phyloP scores from a whole-genome alignment of 116 monocot genomes.

The Thalassia testudinum region DNA sequence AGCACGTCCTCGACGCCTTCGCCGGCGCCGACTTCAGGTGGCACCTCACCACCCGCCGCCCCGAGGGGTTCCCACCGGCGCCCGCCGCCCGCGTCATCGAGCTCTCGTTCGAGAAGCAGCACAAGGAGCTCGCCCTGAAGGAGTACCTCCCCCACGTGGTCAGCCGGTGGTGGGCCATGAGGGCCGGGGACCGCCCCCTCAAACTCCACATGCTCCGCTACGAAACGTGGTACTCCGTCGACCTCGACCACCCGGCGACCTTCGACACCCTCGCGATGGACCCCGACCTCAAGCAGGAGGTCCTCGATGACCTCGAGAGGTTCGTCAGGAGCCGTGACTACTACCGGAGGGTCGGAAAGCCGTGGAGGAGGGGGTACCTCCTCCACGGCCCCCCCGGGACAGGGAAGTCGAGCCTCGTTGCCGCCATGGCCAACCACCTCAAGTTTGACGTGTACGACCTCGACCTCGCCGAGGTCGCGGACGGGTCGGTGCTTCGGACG shows the following conservation, averaged over 20 bases:
- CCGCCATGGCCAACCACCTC: constrained; percentile 80
- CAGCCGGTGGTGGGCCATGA: background rate
- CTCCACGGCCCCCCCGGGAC: constrained; percentile 68
- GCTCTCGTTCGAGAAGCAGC: constrained; percentile 3
- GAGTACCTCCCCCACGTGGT: constrained; percentile 3
- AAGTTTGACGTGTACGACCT: constrained; percentile 74
- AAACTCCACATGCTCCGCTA: constrained; percentile 1
- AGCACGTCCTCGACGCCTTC: constrained; percentile 5
- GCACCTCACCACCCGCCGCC: background rate
- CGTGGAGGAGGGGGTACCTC: constrained; percentile 70
- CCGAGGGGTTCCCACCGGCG: background rate
- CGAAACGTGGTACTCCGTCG: constrained; percentile 27
- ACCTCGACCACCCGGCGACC: constrained; percentile 39
- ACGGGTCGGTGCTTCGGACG: constrained; percentile 6
- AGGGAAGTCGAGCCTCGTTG: constrained; percentile 73
- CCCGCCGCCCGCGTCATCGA: background rate
- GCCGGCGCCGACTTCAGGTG: background rate
- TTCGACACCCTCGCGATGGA: constrained; percentile 47
- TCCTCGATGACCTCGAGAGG: constrained; percentile 16
- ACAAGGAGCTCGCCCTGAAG: background rate
- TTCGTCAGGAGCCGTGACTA: constrained; percentile 28
- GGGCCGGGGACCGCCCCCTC: background rate
- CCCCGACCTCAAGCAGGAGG: constrained; percentile 18
- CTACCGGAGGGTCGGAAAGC: constrained; percentile 37
- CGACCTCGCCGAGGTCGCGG: constrained; percentile 28